Percentiles rank a stretch among this genome's conserved stretches.
These are phyloP conservation scores for Mimosa pudica DNA, from an alignment of 306 rosid species.

Conservation along the genomic window DNA sequence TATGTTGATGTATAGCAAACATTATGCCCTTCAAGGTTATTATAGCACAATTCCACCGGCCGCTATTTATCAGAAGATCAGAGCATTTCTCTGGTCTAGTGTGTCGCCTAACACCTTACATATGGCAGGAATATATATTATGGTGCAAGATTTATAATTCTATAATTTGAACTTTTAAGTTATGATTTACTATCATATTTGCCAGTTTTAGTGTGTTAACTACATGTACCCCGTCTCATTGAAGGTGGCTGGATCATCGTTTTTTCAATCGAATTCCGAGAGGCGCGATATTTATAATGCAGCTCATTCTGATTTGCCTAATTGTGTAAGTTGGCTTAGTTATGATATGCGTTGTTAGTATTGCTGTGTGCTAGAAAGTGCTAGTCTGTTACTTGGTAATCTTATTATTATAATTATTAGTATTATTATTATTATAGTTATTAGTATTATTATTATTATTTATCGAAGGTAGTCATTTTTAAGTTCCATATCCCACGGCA, in stretches of 20 bases:
- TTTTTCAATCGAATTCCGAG: background rate
- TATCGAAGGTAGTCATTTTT: no score
- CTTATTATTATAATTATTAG: background rate
- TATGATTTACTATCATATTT: background rate
- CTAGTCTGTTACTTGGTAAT: background rate
- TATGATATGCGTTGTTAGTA: conserved; percentile 26
- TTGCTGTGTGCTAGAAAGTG: background rate
- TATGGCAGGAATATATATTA: background rate
- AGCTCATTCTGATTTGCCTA: background rate
- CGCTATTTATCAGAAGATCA: conserved; percentile 11
- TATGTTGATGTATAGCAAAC: background rate
- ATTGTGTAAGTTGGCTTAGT: conserved; percentile 51
- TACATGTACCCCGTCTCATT: background rate
- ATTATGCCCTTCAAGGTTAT: background rate
- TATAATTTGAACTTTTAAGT: background rate
- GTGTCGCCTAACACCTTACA: background rate
- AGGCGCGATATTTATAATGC: background rate
- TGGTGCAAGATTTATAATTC: background rate
- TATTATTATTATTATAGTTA: no score
- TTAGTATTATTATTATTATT: no score
- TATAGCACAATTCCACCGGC: background rate
- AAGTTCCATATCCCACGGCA: background rate
- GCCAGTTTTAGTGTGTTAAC: background rate
- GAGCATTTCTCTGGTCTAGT: conserved; percentile 9
- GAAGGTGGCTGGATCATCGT: background rate